Evolutionary conservation across 371 early-diverging fungal species (phyloP).

Genomic region (Mortierella sp.): DNA sequence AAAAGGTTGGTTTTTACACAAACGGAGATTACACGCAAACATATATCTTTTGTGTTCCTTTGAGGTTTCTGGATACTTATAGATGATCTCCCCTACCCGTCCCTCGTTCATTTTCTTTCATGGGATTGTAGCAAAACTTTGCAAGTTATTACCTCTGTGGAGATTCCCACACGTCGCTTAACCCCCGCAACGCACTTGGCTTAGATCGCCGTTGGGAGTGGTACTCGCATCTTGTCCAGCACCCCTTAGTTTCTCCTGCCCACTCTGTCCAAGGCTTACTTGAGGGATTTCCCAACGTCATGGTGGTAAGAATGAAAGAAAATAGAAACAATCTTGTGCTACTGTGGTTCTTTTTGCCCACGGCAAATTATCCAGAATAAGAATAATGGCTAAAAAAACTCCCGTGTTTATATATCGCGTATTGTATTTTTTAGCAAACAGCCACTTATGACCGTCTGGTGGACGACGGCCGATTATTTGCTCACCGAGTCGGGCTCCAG

Average conservation of each 20-base stretch:
- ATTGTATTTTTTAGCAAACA: no score
- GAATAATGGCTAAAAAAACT: no score
- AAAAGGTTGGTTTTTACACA: conserved; percentile 15
- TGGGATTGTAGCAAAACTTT: conserved; percentile 23
- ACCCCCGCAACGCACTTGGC: conserved; percentile 42
- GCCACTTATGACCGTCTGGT: conserved; percentile 36
- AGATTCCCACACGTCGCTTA: conserved; percentile 9
- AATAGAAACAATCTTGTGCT: background rate
- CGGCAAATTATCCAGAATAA: no score
- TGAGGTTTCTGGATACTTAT: no score
- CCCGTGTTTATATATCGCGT: no score
- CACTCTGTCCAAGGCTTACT: conserved; percentile 9
- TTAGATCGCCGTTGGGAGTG: conserved; percentile 38
- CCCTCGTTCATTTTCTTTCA: no score
- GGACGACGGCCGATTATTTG: conserved; percentile 34
- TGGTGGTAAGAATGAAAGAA: conserved; percentile 25
- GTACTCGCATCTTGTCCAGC: conserved; percentile 39
- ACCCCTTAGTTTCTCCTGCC: conserved; percentile 32
- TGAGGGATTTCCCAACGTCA: conserved; percentile 12
- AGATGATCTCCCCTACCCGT: no score
- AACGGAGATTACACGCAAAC: no score
- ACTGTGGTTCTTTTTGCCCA: no score
- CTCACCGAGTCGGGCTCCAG: conserved; percentile 34
- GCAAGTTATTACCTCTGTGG: conserved; percentile 31
- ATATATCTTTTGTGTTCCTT: no score